Evolutionary conservation across 2,329 filamentous ascomycete genomes (phyloP), one percentile per base, ranked within the genome.

Genomic region (Cercospora brassicicola): DNA sequence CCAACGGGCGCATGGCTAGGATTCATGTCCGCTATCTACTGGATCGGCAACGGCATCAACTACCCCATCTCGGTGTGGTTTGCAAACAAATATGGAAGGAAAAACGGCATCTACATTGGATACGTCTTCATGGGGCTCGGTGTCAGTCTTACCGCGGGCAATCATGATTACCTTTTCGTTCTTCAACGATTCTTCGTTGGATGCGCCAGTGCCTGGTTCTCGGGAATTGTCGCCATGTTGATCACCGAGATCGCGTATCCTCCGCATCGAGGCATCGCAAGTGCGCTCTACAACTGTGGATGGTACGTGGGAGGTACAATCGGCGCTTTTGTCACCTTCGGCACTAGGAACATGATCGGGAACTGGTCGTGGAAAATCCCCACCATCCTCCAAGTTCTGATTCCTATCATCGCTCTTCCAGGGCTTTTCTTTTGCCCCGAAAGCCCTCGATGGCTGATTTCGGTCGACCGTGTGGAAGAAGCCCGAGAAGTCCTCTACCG

Each of bases 401-500:
- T 73, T 11, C 71, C 74, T 2, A 60, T 66, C 18, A 65, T 76
- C 10, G 69, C 72, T 30, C 65, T 74, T 3, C 55, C 73, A 9
- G 67, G 67, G n/a, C 57, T 76, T 4, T 48, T 70, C 9, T 53
- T 73, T 2, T 61, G 73, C 1, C 74, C 75, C 2, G 75, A 76
- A 42, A 74, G 72, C 9, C 75, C 75, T 13, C 53, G 75, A 15
- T 76, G 71, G 71, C 64, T 76, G 18, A 63, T 75, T 13, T 70
- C 69, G 0, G 71, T 73, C 30, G 70, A 69, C 13, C 64, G 69
- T 5, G 23, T 86, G 90, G 75, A 84, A 60, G 82, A 83, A 3
- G 86, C 87, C 0, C 84, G 89, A 72, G 81, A 82, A 31, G 84
- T 88, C 11, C 82, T 91, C 4, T 83, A 84, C 61, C 86, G 87